A percentile compares a stretch with the other conserved stretches of the same genome.
Evolutionary conservation across 805 yeast genomes (phyloP).

Genomic region (Clavispora carvajalis): DNA sequence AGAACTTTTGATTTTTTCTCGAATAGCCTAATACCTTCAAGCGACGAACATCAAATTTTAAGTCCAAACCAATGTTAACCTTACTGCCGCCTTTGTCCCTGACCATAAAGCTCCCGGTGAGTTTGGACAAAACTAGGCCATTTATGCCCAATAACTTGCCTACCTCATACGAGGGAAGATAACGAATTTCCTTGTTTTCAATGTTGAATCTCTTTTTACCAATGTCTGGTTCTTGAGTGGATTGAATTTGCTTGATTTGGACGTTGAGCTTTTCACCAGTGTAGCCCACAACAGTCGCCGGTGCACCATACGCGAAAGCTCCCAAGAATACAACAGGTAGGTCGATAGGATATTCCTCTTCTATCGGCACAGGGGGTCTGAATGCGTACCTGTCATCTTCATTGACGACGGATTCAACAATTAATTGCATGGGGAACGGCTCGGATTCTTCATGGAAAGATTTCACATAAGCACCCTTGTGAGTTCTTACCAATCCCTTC

Average conservation of each 20-base stretch:
- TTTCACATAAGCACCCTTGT: constrained; percentile 72
- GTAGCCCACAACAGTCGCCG: constrained; percentile 63
- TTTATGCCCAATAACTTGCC: constrained; percentile 52
- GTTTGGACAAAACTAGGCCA: constrained; percentile 65
- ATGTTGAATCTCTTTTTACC: constrained; percentile 56
- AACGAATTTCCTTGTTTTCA: constrained; percentile 54
- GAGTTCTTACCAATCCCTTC: constrained; percentile 66
- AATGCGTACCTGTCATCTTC: constrained; percentile 71
- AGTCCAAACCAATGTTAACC: constrained; percentile 71
- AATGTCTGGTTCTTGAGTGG: constrained; percentile 52
- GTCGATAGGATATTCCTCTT: constrained; percentile 73
- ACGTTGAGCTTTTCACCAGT: constrained; percentile 47
- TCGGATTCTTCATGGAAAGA: constrained; percentile 53
- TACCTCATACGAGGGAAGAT: constrained; percentile 61
- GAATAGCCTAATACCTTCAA: constrained; percentile 88
- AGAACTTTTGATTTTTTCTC: constrained; percentile 50
- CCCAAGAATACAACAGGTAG: constrained; percentile 76
- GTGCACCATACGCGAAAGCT: constrained; percentile 81
- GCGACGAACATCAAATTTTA: constrained; percentile 76
- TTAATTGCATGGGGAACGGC: constrained; percentile 69
- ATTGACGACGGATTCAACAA: constrained; percentile 69
- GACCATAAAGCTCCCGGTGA: constrained; percentile 70
- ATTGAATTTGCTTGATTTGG: constrained; percentile 32
- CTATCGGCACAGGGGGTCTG: constrained; percentile 69
- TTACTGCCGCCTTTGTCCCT: constrained; percentile 42